These are phyloP conservation scores for Kwoniella sp. DNA, from an alignment of 768 basidiomycete genomes.

Conservation along the genomic window DNA sequence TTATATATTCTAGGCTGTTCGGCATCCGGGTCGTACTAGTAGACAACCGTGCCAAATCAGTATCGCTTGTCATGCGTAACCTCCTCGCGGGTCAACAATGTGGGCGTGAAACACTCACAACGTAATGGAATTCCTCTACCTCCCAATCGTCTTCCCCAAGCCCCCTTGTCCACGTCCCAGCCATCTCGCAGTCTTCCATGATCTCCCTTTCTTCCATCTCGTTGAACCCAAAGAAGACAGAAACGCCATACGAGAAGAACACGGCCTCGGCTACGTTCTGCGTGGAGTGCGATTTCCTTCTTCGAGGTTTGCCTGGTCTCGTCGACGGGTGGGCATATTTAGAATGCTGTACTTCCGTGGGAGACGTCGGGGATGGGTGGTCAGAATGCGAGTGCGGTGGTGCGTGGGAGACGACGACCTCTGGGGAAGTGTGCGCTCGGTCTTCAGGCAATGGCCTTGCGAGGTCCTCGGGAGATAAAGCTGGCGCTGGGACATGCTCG, in stretches of 20 bases:
- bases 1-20: slow-evolving; percentile 90
- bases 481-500: slow-evolving; percentile 41
- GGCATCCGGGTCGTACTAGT: slow-evolving; percentile 77
- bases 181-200: slow-evolving; percentile 76
- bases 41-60: background rate
- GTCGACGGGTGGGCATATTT: slow-evolving; percentile 55
- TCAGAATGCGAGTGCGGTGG: slow-evolving; percentile 1
- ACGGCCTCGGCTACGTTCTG: slow-evolving; percentile 57
- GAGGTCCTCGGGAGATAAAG: slow-evolving; percentile 38
- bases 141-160: slow-evolving; percentile 78
- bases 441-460: slow-evolving; percentile 4
- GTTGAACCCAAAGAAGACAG: slow-evolving; percentile 84
- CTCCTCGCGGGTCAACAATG: too few species aligned
- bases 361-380: slow-evolving; percentile 1
- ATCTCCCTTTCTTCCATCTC: slow-evolving; percentile 79
- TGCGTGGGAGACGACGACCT: background rate
- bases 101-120: slow-evolving; percentile 67
- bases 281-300: slow-evolving; percentile 32
- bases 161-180: slow-evolving; percentile 67
- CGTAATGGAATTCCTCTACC: slow-evolving; percentile 87
- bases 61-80: background rate
- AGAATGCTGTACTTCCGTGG: slow-evolving; percentile 1
- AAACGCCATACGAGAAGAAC: slow-evolving; percentile 71
- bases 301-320: slow-evolving; percentile 63
- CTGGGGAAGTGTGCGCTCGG: slow-evolving; percentile 1